Evolutionary conservation across 78 protist genomes (phyloP), one percentile per base, ranked within the genome.

Genomic region (Dictyostelium firmibasis): DNA sequence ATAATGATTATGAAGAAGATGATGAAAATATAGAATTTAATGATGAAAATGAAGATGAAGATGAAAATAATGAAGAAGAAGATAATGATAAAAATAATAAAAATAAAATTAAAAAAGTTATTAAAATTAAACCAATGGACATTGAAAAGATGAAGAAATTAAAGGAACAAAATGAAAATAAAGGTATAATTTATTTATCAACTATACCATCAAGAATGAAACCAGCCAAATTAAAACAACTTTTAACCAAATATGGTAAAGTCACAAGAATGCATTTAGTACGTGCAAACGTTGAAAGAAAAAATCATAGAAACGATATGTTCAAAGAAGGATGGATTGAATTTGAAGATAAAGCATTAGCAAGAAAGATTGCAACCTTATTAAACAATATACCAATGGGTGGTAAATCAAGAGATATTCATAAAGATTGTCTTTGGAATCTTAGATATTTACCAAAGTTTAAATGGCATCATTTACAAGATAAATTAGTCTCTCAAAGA

Each of bases 261-360:
- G 94, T 89, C 18, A 81, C 79, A 27, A 89, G 94, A 89, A 89
- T 89, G 94, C 27, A 89, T 27, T 81, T 89, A 41, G 43, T 89
- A 31, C 72, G 75, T 64, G 94, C 88, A 5, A 81, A 89, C 50
- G 94, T 89, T n/a, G 94, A 62, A 18, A 57, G 94, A 69, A 89
- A 89, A 38, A 29, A 27, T 3, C 44, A 69, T 11, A 62, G 94
- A 69, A 89, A 89, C 29, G 87, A 89, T 89, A 89, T 89, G 94
- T 89, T 78, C 23, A 89, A 89, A 89, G 94, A 89, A n/a, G 94
- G 94, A 35, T 89, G 94, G 94, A 81, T 89, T n/a, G 94, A 89
- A 70, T 89, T 89, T 70, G 35, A 36, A 43, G 94, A 89, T 23
- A 89, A 89, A 84, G 69, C 25, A 33, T 27, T 23, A 2, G 94